A percentile compares a stretch with the other conserved stretches of the same genome.
These are phyloP conservation scores for Gnomoniopsis smithogilvyi DNA, from an alignment of 2,329 filamentous ascomycete genomes.

Conservation along the genomic window DNA sequence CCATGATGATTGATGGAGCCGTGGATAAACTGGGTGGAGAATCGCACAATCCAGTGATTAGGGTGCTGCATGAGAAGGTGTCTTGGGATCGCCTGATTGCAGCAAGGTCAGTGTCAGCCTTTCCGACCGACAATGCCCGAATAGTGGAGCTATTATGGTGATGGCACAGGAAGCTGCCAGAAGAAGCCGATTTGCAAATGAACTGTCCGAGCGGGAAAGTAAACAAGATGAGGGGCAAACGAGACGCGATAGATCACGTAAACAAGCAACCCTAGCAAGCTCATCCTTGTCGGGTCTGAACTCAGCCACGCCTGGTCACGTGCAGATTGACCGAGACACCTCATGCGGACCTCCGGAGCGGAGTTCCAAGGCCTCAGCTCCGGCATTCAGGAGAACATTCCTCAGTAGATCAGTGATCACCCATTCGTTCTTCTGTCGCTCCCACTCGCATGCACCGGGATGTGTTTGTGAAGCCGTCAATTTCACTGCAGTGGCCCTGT, in stretches of 20 bases:
- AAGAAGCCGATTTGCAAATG: slow-evolving; percentile 7
- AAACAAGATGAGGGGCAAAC: slow-evolving; percentile 16
- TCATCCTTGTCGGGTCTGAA: slow-evolving; percentile 12
- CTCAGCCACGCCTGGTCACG: slow-evolving; percentile 17
- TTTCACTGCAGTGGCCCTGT: too few relatives aligned
- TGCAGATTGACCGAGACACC: neutral
- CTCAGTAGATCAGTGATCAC: too few relatives aligned
- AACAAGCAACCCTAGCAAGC: slow-evolving; percentile 18
- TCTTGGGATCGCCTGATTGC: slow-evolving; percentile 11
- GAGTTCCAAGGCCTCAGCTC: too few relatives aligned
- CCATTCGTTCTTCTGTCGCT: too few relatives aligned
- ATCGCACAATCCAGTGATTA: neutral
- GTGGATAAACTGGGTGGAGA: neutral
- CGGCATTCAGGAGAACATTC: too few relatives aligned
- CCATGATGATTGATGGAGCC: too few relatives aligned
- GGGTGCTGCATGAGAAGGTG: slow-evolving; percentile 10
- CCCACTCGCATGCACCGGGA: too few relatives aligned
- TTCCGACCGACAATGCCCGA: neutral
- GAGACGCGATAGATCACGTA: slow-evolving; percentile 14
- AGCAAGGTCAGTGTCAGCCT: slow-evolving; percentile 3
- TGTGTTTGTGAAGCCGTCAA: too few relatives aligned
- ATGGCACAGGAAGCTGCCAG: slow-evolving; percentile 7
- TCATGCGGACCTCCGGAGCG: too few relatives aligned
- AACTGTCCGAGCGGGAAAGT: slow-evolving; percentile 8
- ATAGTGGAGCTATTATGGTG: neutral